Percentiles rank a stretch among this genome's conserved stretches.
phyloP scores from a whole-genome alignment of 768 basidiomycete genomes.

The Rhizopogon sp. region DNA sequence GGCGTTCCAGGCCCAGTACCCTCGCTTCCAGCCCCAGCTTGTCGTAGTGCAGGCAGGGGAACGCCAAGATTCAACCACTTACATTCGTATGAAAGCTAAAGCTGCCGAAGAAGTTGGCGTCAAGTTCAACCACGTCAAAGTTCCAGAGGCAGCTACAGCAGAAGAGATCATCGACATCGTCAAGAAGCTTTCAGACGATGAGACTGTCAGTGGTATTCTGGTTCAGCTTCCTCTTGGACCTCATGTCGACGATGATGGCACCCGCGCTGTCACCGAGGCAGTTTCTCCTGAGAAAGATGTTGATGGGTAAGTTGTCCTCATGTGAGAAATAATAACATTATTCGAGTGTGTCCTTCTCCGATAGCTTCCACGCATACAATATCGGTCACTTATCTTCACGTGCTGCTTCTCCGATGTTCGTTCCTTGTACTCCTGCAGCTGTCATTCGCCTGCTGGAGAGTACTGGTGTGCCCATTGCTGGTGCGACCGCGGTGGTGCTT shows the following conservation, averaged over 20 bases:
- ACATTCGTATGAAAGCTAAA: constrained; percentile 97
- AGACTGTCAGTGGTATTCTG: constrained; percentile 79
- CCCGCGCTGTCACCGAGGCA: constrained; percentile 90
- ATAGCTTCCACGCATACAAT: constrained; percentile 96
- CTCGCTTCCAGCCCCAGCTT: constrained; percentile 89
- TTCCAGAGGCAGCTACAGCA: constrained; percentile 65
- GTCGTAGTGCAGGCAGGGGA: constrained; percentile 93
- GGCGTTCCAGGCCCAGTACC: constrained; percentile 56
- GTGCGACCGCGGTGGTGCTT: constrained; percentile 85
- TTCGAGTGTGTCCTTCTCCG: background rate
- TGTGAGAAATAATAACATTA: constrained; percentile 3
- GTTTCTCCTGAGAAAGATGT: constrained; percentile 94
- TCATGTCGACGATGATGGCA: constrained; percentile 75
- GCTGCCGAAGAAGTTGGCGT: constrained; percentile 94
- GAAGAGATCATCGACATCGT: constrained; percentile 76
- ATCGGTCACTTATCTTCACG: constrained; percentile 93
- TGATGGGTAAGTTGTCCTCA: constrained; percentile 65
- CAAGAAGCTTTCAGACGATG: constrained; percentile 78
- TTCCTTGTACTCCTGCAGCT: constrained; percentile 94
- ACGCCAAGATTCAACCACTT: constrained; percentile 84
- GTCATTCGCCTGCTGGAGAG: constrained; percentile 87
- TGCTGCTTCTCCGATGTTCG: constrained; percentile 83
- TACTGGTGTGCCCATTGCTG: constrained; percentile 72
- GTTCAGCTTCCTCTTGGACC: constrained; percentile 93
- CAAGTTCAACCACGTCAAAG: constrained; percentile 71